Percentiles rank a stretch among this genome's conserved stretches.
These are phyloP conservation scores for Rubroboletus satanas DNA, from an alignment of 768 basidiomycete species.

Conservation along the genomic window DNA sequence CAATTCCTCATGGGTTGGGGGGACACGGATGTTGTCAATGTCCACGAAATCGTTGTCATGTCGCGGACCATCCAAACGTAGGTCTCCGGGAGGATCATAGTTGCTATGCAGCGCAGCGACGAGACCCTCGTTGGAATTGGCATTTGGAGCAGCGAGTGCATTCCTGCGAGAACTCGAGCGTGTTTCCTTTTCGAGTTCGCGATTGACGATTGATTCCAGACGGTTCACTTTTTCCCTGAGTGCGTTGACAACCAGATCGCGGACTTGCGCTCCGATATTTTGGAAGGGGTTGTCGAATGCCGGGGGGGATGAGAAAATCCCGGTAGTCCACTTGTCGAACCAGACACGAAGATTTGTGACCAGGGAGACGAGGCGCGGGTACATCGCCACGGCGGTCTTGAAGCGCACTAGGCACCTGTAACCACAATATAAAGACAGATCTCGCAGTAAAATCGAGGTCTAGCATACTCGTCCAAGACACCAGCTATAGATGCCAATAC, in stretches of 20 bases:
- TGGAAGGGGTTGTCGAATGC: constrained; percentile 46
- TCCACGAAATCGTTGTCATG: constrained; percentile 66
- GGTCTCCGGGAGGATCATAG: constrained; percentile 55
- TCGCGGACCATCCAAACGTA: constrained; percentile 48
- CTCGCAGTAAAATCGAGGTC: constrained; percentile 12
- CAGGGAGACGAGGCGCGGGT: constrained; percentile 41
- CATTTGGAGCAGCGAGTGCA: not conserved
- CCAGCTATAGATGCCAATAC: constrained; percentile 45
- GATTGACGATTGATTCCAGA: constrained; percentile 44
- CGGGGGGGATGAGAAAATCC: constrained; percentile 35
- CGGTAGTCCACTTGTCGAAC: constrained; percentile 46
- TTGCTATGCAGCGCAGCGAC: constrained; percentile 35
- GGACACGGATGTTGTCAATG: constrained; percentile 58
- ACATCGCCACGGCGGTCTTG: constrained; percentile 47
- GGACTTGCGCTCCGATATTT: constrained; percentile 23
- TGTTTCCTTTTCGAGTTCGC: constrained; percentile 42
- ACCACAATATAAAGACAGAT: constrained; percentile 1
- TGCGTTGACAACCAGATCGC: constrained; percentile 34
- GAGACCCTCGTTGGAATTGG: constrained; percentile 33
- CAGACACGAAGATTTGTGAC: constrained; percentile 43
- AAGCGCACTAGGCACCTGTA: constrained; percentile 54
- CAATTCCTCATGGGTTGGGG: constrained; percentile 68
- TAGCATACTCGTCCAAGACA: constrained; percentile 50
- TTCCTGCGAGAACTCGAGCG: constrained; percentile 16
- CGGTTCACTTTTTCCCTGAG: constrained; percentile 32